Base-by-base conservation (phyloP, 192 early-diverging fungal species). In the Podila minutissima region DNA sequence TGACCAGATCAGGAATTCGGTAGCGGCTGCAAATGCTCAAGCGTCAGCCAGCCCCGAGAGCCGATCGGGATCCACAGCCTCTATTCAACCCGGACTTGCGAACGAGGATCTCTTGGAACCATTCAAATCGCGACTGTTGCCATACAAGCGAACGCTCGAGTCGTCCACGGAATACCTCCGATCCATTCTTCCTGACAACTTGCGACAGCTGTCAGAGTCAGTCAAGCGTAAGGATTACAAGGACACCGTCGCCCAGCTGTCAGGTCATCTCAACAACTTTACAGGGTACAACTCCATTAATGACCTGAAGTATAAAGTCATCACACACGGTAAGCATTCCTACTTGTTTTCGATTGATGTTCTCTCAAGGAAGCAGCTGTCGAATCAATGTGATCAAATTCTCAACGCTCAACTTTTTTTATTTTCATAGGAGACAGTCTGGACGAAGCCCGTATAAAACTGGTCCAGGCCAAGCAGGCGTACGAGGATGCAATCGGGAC, bases 271-370 rank as follows among this genome's bases (percentile, higher is more conserved):
- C 22, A 95, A 95, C 70, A 85, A 89, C 64, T 77, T 91, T 37
- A 93, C 94, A 12, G 92, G 94, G 20, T 93, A 93, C 46, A 88
- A 87, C 29, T 81, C 86, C 19, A 89, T 96, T 38, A 87, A 92
- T 29, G 63, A 82, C 11, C 85, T 95, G 8, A 94, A 95, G 71
- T 35, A 83, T 53, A 84, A 89, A 50, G 93, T 95, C 7, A 86
- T 89, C 20, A 68, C 83, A 26, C 85, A 86, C 75, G 87, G 89
- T 89, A 84, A 66, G 38, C 75, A 15, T 13, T 46, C 15, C 12
- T 13, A 10, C 7, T 9, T 41, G 10, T 41, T 41, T 4, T 41
- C 38, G 10, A 12, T 41, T 46, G 41, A 46, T 46, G 4, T 46
- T 37, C 41, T 41, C 41, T 0, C 2, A 46, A 17, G 41, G 8